phyloP scores from a whole-genome alignment of 768 basidiomycete genomes.

The Agrocybe chaxingu region DNA sequence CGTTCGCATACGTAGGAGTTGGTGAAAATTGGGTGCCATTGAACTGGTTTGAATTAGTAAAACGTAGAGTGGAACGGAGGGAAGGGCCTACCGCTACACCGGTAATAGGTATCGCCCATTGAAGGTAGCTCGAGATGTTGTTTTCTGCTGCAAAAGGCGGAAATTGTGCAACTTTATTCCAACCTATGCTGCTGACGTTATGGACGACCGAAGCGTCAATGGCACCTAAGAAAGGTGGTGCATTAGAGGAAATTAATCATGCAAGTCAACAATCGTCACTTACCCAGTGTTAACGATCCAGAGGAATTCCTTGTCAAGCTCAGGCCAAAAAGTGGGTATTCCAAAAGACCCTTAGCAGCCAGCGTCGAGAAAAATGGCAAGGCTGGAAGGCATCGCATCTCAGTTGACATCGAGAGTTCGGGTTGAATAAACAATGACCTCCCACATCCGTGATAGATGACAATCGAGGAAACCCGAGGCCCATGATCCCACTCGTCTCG shows the following conservation, averaged over 20 bases:
- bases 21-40: conserved; percentile 52
- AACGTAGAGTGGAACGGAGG: neutral
- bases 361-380: conserved; percentile 66
- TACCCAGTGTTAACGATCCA: conserved; percentile 68
- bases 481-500: conserved; percentile 68
- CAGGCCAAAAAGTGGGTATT: conserved; percentile 77
- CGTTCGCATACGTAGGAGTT: conserved; percentile 60
- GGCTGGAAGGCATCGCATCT: conserved; percentile 35
- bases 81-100: conserved; percentile 45
- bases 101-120: conserved; percentile 67
- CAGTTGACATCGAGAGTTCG: neutral
- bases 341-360: conserved; percentile 58
- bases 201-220: conserved; percentile 67
- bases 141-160: conserved; percentile 56
- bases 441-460: conserved; percentile 61
- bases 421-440: neutral
- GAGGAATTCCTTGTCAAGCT: conserved; percentile 55
- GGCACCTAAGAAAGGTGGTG: conserved; percentile 48
- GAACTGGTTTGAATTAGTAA: conserved; percentile 36
- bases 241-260: neutral
- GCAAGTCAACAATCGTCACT: conserved; percentile 1
- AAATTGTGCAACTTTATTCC: conserved; percentile 77
- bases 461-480: conserved; percentile 73
- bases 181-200: conserved; percentile 57
- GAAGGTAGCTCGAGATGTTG: conserved; percentile 67